A percentile compares a stretch with the other conserved stretches of the same genome.
Evolutionary conservation across 1,284 basidiomycete genomes (phyloP).

Genomic region (Golubevia sp.): DNA sequence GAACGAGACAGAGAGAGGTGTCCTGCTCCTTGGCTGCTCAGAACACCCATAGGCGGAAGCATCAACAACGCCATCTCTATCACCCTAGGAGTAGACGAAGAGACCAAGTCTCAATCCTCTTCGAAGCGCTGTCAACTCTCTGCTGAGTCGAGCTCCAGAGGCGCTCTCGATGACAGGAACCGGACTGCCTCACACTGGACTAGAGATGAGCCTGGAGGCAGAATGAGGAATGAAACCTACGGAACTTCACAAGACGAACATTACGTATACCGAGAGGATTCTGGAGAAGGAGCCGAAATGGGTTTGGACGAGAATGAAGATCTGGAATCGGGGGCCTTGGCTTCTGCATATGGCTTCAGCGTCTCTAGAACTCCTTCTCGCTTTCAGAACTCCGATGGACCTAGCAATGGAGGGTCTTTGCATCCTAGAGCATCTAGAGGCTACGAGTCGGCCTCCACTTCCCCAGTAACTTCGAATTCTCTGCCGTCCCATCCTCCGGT

Average conservation of each 20-base stretch:
- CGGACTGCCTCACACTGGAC: background rate
- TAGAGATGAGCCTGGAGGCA: background rate
- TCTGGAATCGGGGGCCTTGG: background rate
- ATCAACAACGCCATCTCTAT: conserved; percentile 82
- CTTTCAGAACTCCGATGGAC: too few relatives aligned
- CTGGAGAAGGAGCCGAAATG: background rate
- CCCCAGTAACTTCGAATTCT: conserved; percentile 64
- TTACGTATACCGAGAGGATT: background rate
- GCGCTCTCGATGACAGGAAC: conserved; percentile 45
- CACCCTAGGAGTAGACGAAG: conserved; percentile 18
- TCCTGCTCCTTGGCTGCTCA: conserved; percentile 55
- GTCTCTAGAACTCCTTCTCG: background rate
- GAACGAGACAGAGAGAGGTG: conserved; percentile 16
- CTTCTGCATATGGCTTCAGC: background rate
- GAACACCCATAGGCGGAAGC: conserved; percentile 68
- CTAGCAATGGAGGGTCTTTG: too few relatives aligned
- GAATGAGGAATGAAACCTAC: background rate
- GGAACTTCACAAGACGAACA: background rate
- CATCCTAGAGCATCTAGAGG: background rate
- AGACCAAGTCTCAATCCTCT: too few relatives aligned
- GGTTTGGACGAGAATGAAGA: background rate
- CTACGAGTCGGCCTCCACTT: conserved; percentile 63
- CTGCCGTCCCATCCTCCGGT: conserved; percentile 68
- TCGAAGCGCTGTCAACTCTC: too few relatives aligned
- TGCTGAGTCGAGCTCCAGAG: too few relatives aligned